A percentile compares a stretch with the other conserved stretches of the same genome.
Evolutionary conservation across 2,329 filamentous ascomycete species (phyloP).

Genomic region (Arthroderma sp.): DNA sequence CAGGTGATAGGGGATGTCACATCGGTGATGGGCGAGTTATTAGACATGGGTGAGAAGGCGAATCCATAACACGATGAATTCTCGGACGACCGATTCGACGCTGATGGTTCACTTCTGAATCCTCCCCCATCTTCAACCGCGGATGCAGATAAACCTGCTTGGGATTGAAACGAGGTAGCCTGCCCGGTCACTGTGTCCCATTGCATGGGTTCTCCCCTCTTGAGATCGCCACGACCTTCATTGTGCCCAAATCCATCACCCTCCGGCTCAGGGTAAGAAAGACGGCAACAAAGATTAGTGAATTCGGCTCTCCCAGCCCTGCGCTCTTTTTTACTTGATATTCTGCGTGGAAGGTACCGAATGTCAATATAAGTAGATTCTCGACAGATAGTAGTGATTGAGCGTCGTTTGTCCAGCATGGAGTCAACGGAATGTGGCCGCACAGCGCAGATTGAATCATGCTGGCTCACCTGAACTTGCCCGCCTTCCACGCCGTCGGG

Average conservation of each 20-base stretch:
- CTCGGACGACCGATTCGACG: too few species aligned
- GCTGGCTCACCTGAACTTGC: not conserved
- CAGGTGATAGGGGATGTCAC: constrained; percentile 1
- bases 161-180: too few species aligned
- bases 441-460: constrained; percentile 1
- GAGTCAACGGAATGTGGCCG: constrained; percentile 1
- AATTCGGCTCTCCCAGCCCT: constrained; percentile 3
- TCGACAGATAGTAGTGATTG: not conserved
- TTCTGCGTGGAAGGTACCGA: constrained; percentile 10
- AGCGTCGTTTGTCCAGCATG: not conserved
- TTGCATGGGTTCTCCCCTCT: too few species aligned
- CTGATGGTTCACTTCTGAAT: too few species aligned
- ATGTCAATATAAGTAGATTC: constrained; percentile 9
- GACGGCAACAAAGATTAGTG: constrained; percentile 4
- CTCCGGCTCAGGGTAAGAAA: constrained; percentile 4
- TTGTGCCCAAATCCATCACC: not conserved
- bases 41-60: too few species aligned
- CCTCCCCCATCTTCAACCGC: too few species aligned
- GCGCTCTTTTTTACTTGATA: constrained; percentile 13
- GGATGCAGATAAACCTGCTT: too few species aligned
- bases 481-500: not conserved
- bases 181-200: too few species aligned
- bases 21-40: too few species aligned
- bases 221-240: too few species aligned
- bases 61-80: too few species aligned